A percentile compares a stretch with the other conserved stretches of the same genome.
phyloP scores from a whole-genome alignment of 2,329 filamentous ascomycete genomes.

The Penicillium sp. region DNA sequence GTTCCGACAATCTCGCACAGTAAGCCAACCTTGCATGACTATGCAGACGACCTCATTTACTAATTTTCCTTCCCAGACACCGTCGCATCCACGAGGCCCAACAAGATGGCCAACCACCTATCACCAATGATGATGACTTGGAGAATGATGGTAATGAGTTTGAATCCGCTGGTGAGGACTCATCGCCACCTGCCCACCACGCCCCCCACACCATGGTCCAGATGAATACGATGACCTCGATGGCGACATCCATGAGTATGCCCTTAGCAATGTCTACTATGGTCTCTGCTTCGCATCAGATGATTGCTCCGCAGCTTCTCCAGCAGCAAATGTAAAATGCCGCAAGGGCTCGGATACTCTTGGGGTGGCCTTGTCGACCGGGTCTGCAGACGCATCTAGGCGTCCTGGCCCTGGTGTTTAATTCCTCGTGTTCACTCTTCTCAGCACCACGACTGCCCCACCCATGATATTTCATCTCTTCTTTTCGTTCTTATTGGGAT shows the following conservation, averaged over 20 bases:
- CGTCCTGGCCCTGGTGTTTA: conserved; percentile 18
- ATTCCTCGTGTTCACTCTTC: conserved; percentile 17
- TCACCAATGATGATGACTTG: conserved; percentile 73
- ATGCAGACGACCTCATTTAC: conserved; percentile 40
- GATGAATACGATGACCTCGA: conserved; percentile 42
- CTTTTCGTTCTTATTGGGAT: neutral
- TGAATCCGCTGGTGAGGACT: conserved; percentile 77
- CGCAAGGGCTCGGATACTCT: neutral
- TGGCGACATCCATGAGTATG: conserved; percentile 42
- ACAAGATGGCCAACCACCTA: conserved; percentile 56
- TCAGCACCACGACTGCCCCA: conserved; percentile 12
- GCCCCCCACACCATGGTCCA: conserved; percentile 37
- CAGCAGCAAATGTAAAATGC: conserved; percentile 46
- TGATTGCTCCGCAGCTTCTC: conserved; percentile 49
- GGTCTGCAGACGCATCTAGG: conserved; percentile 9
- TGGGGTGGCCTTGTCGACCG: conserved; percentile 10
- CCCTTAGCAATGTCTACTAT: conserved; percentile 46
- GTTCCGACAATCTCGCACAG: conserved; percentile 99
- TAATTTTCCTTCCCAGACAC: conserved; percentile 54
- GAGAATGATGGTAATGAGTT: conserved; percentile 88
- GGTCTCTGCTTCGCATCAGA: conserved; percentile 40
- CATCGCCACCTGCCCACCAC: conserved; percentile 56
- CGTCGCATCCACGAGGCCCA: conserved; percentile 79
- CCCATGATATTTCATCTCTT: neutral
- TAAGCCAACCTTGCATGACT: conserved; percentile 54